Percentiles rank a stretch among this genome's conserved stretches.
These are phyloP conservation scores for Yamadazyma nakazawae DNA, from an alignment of 805 yeast genomes.

Conservation along the genomic window DNA sequence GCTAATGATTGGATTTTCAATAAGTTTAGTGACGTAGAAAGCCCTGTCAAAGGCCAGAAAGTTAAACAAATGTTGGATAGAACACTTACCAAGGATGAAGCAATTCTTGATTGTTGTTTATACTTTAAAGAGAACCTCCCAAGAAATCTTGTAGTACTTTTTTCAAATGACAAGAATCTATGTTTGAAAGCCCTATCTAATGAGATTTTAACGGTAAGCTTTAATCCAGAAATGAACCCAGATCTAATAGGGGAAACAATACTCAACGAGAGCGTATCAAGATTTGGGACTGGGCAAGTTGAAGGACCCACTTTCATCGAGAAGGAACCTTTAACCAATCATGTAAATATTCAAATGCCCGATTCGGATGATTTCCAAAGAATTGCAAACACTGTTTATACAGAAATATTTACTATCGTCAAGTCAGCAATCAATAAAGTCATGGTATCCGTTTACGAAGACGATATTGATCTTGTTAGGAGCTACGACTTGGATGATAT, in stretches of 20 bases:
- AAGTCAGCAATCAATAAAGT: slow-evolving; percentile 48
- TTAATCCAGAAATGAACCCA: slow-evolving; percentile 43
- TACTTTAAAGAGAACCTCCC: slow-evolving; percentile 47
- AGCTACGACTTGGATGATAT: slow-evolving; percentile 43
- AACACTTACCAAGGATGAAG: slow-evolving; percentile 60
- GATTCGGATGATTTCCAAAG: not conserved
- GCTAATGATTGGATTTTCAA: slow-evolving; percentile 78
- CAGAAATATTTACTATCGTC: slow-evolving; percentile 41
- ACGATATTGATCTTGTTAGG: slow-evolving; percentile 47
- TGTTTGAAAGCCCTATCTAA: slow-evolving; percentile 75
- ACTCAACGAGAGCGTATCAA: slow-evolving; percentile 28
- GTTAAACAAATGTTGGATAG: slow-evolving; percentile 49
- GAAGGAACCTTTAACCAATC: not conserved
- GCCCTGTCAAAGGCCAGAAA: slow-evolving; percentile 64
- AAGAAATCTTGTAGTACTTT: slow-evolving; percentile 47
- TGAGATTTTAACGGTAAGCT: slow-evolving; percentile 61
- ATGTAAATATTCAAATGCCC: not conserved
- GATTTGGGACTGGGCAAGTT: slow-evolving; percentile 17
- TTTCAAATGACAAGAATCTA: slow-evolving; percentile 82
- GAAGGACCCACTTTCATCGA: slow-evolving; percentile 6
- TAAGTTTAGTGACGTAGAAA: slow-evolving; percentile 49
- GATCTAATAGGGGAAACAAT: slow-evolving; percentile 40
- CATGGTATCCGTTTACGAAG: slow-evolving; percentile 55
- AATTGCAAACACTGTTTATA: slow-evolving; percentile 23
- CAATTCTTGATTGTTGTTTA: slow-evolving; percentile 81